Conservation (phyloP, 2,329 filamentous ascomycete genomes). For the Thielaviopsis populi region DNA sequence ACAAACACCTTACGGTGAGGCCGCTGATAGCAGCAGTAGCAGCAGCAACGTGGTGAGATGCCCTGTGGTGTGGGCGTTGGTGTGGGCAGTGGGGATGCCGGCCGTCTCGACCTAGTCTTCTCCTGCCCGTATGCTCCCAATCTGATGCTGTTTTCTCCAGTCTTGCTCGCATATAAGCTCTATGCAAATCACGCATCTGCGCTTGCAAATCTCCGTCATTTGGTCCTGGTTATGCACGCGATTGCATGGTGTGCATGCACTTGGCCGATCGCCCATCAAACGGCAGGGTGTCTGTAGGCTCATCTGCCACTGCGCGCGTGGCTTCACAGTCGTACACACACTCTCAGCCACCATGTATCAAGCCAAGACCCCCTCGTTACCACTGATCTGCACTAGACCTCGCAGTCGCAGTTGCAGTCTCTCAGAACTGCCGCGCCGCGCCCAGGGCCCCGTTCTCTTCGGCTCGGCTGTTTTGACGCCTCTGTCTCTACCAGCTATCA, state of each 20-base stretch:
- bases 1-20: no score
- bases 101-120: neutral
- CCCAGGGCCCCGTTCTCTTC: neutral
- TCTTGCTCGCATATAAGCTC: neutral
- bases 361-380: neutral
- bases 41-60: no score
- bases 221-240: neutral
- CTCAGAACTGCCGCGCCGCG: neutral
- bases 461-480: neutral
- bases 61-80: neutral
- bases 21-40: no score
- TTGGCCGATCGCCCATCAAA: neutral
- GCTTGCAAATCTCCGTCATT: neutral
- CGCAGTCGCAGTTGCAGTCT: neutral
- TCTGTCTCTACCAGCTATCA: neutral
- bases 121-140: neutral
- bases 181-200: neutral
- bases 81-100: neutral
- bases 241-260: neutral
- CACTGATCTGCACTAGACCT: neutral
- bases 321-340: neutral
- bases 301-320: neutral
- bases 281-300: neutral
- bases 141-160: neutral
- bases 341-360: conserved; percentile 3